These are phyloP conservation scores for Saccharomycopsis oosterbeekiorum DNA, from an alignment of 805 yeast species.

Conservation along the genomic window DNA sequence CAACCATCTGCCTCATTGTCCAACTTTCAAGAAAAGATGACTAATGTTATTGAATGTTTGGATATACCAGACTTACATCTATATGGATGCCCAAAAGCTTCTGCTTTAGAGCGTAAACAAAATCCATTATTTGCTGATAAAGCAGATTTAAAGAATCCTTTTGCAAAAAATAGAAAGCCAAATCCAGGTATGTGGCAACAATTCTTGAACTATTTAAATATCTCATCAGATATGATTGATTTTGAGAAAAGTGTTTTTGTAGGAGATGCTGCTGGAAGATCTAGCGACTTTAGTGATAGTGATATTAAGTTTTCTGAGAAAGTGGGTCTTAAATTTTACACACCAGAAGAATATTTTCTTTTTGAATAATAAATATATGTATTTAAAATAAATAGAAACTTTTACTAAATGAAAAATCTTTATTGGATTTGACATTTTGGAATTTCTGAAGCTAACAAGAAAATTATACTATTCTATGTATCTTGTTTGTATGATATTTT, in stretches of 20 bases:
- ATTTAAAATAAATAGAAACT: too few species aligned
- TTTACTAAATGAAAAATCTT: too few species aligned
- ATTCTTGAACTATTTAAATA: conserved; percentile 33
- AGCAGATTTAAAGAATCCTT: conserved; percentile 14
- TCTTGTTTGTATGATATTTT: not conserved
- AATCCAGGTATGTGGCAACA: conserved; percentile 64
- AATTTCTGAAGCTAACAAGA: too few species aligned
- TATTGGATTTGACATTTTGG: too few species aligned
- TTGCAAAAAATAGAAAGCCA: conserved; percentile 57
- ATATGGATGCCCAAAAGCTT: conserved; percentile 56
- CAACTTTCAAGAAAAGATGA: conserved; percentile 35
- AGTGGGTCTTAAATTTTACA: conserved; percentile 40
- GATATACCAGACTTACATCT: conserved; percentile 21
- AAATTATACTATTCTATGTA: not conserved
- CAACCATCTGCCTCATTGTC: conserved; percentile 23
- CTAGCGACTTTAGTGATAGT: conserved; percentile 66
- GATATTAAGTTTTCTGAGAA: conserved; percentile 62
- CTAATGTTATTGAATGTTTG: conserved; percentile 28
- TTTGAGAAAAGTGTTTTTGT: conserved; percentile 47
- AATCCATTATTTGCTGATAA: conserved; percentile 4
- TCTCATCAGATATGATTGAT: conserved; percentile 27
- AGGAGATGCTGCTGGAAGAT: conserved; percentile 27
- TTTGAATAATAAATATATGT: conserved; percentile 22
- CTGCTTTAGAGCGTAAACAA: conserved; percentile 25
- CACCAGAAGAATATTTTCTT: conserved; percentile 53